Conservation (phyloP, 1,139 yeast genomes). For the Diutina ranongensis region DNA sequence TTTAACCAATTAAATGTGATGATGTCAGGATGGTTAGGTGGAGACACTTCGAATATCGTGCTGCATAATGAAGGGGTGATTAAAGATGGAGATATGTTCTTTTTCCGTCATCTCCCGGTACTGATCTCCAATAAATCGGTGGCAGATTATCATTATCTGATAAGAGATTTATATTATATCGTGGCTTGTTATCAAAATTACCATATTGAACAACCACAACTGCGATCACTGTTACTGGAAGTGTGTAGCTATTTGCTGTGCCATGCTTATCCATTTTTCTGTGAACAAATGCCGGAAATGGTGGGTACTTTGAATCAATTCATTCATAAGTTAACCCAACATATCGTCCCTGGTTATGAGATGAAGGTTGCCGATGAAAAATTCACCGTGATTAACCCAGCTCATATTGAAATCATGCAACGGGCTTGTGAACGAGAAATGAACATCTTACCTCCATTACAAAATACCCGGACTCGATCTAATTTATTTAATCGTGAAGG, state of each 20-base stretch:
- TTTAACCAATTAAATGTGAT: background rate
- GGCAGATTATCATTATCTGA: conserved; percentile 2
- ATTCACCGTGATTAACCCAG: conserved; percentile 1
- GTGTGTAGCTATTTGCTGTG: background rate
- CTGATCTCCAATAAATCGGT: background rate
- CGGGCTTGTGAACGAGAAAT: background rate
- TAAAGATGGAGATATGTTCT: background rate
- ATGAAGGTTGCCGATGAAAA: background rate
- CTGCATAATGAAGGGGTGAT: background rate
- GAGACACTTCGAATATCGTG: background rate
- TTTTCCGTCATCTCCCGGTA: background rate
- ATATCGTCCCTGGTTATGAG: conserved; percentile 1
- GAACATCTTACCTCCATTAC: background rate
- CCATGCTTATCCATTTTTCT: conserved; percentile 3
- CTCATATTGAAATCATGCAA: background rate
- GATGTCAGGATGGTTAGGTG: conserved; percentile 2
- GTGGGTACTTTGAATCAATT: background rate
- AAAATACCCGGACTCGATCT: background rate
- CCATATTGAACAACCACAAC: background rate
- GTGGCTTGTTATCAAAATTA: background rate
- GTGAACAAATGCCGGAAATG: background rate
- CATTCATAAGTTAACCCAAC: background rate
- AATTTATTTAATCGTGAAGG: background rate
- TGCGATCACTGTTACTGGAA: conserved; percentile 1
- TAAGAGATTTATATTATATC: conserved; percentile 2